Conservation (phyloP, 306 rosid genomes). For the Pyrus betulifolia region DNA sequence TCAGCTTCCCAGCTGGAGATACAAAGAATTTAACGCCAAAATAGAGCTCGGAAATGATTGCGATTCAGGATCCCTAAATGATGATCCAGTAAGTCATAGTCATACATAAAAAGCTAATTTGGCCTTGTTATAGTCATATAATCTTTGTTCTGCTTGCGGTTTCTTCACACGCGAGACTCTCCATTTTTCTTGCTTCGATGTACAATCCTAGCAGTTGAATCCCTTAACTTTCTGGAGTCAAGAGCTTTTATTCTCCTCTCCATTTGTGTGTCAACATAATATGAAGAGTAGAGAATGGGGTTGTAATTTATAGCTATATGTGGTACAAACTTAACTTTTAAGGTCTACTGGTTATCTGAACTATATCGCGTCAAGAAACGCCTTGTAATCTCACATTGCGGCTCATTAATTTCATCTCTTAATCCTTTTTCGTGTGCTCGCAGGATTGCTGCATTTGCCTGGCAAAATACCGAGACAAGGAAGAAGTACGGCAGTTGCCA, state of each 20-base stretch:
- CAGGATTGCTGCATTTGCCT: conserved; percentile 97
- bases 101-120: not conserved
- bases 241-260: not conserved
- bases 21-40: conserved; percentile 33
- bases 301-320: no score
- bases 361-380: not conserved
- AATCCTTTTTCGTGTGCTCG: conserved; percentile 1
- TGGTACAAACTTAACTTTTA: not conserved
- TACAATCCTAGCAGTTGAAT: not conserved
- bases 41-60: conserved; percentile 32
- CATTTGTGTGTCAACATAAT: not conserved
- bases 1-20: conserved; percentile 68
- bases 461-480: conserved; percentile 65
- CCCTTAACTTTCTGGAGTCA: not conserved
- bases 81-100: conserved; percentile 63
- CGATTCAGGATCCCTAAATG: conserved; percentile 30
- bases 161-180: not conserved
- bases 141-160: not conserved
- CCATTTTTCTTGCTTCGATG: not conserved
- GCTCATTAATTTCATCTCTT: conserved; percentile 7
- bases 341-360: not conserved
- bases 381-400: not conserved
- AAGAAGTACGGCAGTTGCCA: conserved; percentile 77
- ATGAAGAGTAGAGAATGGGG: no score
- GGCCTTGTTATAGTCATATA: not conserved